Conservation (phyloP, 2,329 filamentous ascomycete species). For the Monosporascus sp. region DNA sequence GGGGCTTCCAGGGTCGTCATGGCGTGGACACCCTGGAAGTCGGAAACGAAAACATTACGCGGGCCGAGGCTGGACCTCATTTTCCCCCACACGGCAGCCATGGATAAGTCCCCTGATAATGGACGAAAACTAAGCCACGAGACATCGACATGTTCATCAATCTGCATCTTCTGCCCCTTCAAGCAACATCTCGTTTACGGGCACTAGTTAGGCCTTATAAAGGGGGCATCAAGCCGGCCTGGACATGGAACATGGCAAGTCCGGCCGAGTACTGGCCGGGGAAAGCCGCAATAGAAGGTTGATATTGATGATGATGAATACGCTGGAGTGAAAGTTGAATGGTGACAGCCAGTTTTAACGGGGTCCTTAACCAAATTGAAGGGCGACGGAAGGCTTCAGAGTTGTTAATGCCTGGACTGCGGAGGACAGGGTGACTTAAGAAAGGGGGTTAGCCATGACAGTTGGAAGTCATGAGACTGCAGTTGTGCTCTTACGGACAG, state of each 20-base stretch:
- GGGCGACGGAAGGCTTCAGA: background rate
- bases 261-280: background rate
- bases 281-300: background rate
- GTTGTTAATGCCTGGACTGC: background rate
- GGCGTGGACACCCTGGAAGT: background rate
- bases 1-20: background rate
- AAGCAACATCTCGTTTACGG: background rate
- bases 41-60: background rate
- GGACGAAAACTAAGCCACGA: background rate
- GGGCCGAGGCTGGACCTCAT: background rate
- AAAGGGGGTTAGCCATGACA: background rate
- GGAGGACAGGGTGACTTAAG: background rate
- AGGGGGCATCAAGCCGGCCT: background rate
- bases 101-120: background rate
- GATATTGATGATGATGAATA: background rate
- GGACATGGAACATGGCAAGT: background rate
- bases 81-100: background rate
- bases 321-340: background rate
- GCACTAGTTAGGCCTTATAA: background rate
- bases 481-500: background rate
- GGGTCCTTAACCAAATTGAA: background rate
- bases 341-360: background rate
- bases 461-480: background rate
- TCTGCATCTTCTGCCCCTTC: background rate
- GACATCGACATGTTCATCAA: background rate